Evolutionary conservation across 805 yeast species (phyloP), one percentile per base, ranked within the genome.

Genomic region (Vanderwaltozyma verrucispora): DNA sequence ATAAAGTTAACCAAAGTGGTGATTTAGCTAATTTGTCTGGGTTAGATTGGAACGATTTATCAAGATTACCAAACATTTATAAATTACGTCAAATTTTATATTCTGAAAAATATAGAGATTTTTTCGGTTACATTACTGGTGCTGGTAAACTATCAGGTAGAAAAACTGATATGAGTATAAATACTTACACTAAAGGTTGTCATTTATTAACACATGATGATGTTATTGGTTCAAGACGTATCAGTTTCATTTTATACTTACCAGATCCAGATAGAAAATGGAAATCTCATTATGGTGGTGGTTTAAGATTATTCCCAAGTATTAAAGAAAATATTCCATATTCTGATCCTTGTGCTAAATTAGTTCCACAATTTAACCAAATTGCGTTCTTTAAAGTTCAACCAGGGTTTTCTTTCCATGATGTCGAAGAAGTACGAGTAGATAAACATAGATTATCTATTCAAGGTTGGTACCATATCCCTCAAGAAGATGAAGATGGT

Each of bases 391-490:
- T 92, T 68, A 80, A 82, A 5, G 97, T 92, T 12, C 92, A 87
- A 54, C 99, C 98, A 1, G 99, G 98, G 0, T 72, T 80, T 34
- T 83, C 95, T 2, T 92, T 92, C 71, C 99, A 92, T 59, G 98
- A 94, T 51, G 99, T 92, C 11, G 97, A 94, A 62, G 98, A 92
- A 59, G 98, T 94, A 1, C 72, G 80, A 43, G 95, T 79, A 2
- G 95, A 88, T 53, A 84, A 80, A 54, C 94, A 87, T 45, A 71
- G 99, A 53, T 65, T 92, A 26, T 84, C 95, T 1, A 85, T 92
- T 42, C 96, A 92, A 53, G 99, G 99, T 1, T 94, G 99, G 99
- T 94, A 89, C 56, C 99, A 92, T 59, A 84, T 88, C 36, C 99
- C 99, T 3, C 97, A 92, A 56, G 65, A 64, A 10, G 96, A 95